A percentile compares a stretch with the other conserved stretches of the same genome.
phyloP scores from a whole-genome alignment of 108 stramenopile species.

The Skeletonema potamos region DNA sequence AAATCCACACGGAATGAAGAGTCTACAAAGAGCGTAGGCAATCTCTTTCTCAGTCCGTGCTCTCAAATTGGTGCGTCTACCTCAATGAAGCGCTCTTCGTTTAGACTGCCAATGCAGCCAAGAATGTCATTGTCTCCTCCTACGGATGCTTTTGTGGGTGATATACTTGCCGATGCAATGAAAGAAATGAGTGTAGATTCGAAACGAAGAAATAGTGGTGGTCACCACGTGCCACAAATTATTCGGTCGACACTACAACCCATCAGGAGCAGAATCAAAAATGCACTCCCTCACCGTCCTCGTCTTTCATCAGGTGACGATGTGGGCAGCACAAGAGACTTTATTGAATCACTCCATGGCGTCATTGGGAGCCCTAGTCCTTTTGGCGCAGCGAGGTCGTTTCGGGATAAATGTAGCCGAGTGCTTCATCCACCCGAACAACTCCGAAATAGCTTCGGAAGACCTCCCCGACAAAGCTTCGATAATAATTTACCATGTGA shows the following conservation, averaged over 20 bases:
- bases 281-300: conserved; percentile 7
- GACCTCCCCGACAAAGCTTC: not conserved
- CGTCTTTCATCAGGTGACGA: conserved; percentile 41
- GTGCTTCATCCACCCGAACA: conserved; percentile 14
- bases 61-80: not conserved
- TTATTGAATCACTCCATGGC: conserved; percentile 34
- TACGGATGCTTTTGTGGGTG: conserved; percentile 18
- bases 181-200: conserved; percentile 19
- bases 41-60: not conserved
- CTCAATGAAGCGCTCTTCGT: not conserved
- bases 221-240: conserved; percentile 13
- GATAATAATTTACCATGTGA: conserved; percentile 16
- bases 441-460: conserved; percentile 24
- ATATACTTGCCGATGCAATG: conserved; percentile 28
- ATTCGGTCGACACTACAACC: conserved; percentile 38
- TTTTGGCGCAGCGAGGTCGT: conserved; percentile 2
- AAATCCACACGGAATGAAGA: not conserved
- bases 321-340: conserved; percentile 20
- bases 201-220: conserved; percentile 8
- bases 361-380: conserved; percentile 20
- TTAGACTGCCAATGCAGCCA: not conserved
- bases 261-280: conserved; percentile 10
- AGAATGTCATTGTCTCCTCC: conserved; percentile 16
- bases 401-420: conserved; percentile 18
- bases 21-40: not conserved